Evolutionary conservation across 1,139 yeast genomes (phyloP).

Genomic region (Pichia cactophila): DNA sequence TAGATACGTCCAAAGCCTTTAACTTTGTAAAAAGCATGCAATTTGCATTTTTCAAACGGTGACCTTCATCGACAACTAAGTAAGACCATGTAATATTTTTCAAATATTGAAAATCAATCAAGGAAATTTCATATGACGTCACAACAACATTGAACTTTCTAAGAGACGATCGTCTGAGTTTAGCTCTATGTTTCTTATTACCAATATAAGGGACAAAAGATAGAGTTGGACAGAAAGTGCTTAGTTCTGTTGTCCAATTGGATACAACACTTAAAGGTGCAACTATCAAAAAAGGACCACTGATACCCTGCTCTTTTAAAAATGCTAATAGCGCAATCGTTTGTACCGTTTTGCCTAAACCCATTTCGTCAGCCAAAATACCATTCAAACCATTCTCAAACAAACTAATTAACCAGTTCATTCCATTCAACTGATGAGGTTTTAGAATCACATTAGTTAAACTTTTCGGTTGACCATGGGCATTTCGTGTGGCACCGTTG

Average conservation of each 20-base stretch:
- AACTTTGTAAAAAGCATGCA: slow-evolving; percentile 66
- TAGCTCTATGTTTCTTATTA: slow-evolving; percentile 44
- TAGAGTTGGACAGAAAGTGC: slow-evolving; percentile 64
- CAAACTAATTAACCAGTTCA: slow-evolving; percentile 81
- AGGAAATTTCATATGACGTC: slow-evolving; percentile 76
- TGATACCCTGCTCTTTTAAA: slow-evolving; percentile 68
- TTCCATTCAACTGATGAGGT: slow-evolving; percentile 81
- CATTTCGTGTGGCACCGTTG: not conserved
- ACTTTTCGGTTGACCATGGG: slow-evolving; percentile 49
- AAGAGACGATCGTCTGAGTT: slow-evolving; percentile 31
- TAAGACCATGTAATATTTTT: slow-evolving; percentile 62
- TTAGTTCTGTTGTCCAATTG: slow-evolving; percentile 74
- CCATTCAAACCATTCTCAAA: slow-evolving; percentile 95
- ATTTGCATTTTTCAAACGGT: slow-evolving; percentile 75
- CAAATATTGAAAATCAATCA: slow-evolving; percentile 55
- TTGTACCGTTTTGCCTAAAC: slow-evolving; percentile 86
- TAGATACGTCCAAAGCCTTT: slow-evolving; percentile 56
- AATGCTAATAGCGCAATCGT: slow-evolving; percentile 73
- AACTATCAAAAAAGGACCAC: slow-evolving; percentile 79
- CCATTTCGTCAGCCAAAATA: slow-evolving; percentile 95
- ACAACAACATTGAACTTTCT: slow-evolving; percentile 46
- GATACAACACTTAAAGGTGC: slow-evolving; percentile 84
- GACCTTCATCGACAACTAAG: slow-evolving; percentile 94
- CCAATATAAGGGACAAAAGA: slow-evolving; percentile 65
- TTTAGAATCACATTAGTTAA: slow-evolving; percentile 65